Percentiles rank a stretch among this genome's conserved stretches.
Conservation (phyloP, 1,139 yeast species). For the Diutina scorzettiae region DNA sequence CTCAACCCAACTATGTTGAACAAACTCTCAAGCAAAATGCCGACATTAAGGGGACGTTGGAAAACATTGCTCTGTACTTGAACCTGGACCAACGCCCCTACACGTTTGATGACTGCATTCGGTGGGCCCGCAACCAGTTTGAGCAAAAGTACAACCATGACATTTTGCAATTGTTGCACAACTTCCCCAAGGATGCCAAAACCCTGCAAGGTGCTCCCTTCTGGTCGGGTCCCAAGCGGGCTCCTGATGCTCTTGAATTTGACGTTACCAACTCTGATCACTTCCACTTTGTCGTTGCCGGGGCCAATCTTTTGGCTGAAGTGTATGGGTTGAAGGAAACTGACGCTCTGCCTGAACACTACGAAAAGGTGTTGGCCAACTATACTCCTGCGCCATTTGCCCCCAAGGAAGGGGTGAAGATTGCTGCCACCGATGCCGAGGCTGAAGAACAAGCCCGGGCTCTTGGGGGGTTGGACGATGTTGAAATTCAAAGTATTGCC, state of each 20-base stretch:
- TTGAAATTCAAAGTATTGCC: constrained; percentile 46
- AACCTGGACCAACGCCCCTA: constrained; percentile 57
- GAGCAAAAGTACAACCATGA: constrained; percentile 78
- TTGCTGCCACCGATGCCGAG: constrained; percentile 82
- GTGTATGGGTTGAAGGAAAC: constrained; percentile 72
- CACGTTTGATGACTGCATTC: constrained; percentile 84
- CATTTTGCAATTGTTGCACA: constrained; percentile 77
- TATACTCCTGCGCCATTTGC: constrained; percentile 32
- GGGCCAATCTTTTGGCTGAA: constrained; percentile 82
- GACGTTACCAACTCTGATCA: constrained; percentile 70
- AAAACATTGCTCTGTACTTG: constrained; percentile 62
- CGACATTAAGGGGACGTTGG: constrained; percentile 78
- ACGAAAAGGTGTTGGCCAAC: constrained; percentile 42
- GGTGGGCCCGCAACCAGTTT: constrained; percentile 89
- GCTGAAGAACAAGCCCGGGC: constrained; percentile 63
- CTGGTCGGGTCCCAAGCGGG: constrained; percentile 98
- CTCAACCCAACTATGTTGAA: constrained; percentile 90
- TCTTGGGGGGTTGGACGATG: constrained; percentile 42
- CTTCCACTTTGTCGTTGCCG: constrained; percentile 73
- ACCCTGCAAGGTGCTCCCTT: constrained; percentile 88
- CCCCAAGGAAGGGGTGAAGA: constrained; percentile 67
- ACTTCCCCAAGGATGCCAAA: constrained; percentile 88
- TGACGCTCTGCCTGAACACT: constrained; percentile 27
- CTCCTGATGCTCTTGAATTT: constrained; percentile 74
- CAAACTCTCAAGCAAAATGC: constrained; percentile 83